Evolutionary conservation across 23 red algal genomes (phyloP), one percentile per base, ranked within the genome.

Genomic region (Gracilaria domingensis): DNA sequence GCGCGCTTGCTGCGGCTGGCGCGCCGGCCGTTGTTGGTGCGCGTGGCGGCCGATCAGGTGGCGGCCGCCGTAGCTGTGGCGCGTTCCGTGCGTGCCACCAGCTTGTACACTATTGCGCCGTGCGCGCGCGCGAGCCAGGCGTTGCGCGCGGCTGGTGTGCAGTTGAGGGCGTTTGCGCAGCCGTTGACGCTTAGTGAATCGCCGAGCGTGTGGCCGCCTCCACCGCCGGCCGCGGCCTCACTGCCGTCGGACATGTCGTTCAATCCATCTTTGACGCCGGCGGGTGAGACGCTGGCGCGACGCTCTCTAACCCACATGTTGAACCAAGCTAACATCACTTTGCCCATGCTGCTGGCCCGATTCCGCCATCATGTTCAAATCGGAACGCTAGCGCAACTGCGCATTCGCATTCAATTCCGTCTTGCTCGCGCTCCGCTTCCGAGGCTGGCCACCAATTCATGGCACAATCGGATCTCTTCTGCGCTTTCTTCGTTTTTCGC

Each of bases 401-500:
- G 67, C 14, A 37, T 73, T 21, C 67, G 38, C 33, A 44, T 40
- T 40, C 35, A 73, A 44, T 73, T 73, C 67, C 33, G 35, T 73
- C 12, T 24, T 11, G 21, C 20, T 23, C 67, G 38, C 9, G 21
- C 38, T 14, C 33, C 35, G 7, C 7, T 73, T 23, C 35, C 67
- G 7, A 73, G 38, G 21, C 20, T 73, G 23, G 2, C 4, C 21
- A 73, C 67, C 33, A 73, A 73, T 24, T 73, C 67, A 2, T 73
- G 67, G 49, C 76, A 55, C 58, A 21, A 60, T 24, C 47, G 76
- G 76, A 56, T 58, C 76, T 80, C 76, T 21, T 23, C 76, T 26
- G 29, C 76, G 23, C 48, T 86, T 39, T 69, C 60, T 6, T 4
- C 66, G 32, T 89, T 89, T 53, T 89, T 89, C 34, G 30, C 39